Base-by-base conservation (phyloP, 2,329 filamentous ascomycete genomes). In the Fusarium fujikuroi region DNA sequence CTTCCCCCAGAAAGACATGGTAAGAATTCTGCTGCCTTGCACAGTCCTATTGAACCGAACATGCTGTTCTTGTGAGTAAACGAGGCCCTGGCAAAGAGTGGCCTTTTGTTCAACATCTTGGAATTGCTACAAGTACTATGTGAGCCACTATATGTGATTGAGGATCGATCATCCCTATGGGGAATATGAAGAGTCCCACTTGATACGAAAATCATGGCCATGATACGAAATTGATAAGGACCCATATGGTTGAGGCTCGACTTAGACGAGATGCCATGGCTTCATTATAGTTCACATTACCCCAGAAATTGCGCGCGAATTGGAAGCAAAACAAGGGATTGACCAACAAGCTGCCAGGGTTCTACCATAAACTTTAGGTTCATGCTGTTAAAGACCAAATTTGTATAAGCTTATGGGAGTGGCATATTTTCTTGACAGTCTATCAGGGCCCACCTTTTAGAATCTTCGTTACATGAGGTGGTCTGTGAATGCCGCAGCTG, bases 111-210 rank as follows among this genome's bases (percentile, higher is more conserved):
- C 4, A 15, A 2, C 30, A 52, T 36, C 6, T 9, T 28, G 25
- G 15, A 16, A 54, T n/a, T 5, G 14, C 7, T 54, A 2, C 10
- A 28, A n/a, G 25, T 3, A n/a, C 8, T 28, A 30, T 18, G 18
- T 2, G 7, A 21, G 9, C 14, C 10, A 28, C 7, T 21, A 3
- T 1, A 2, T 12, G 12, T 18, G 5, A 25, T n/a, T n/a, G 18
- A 12, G 9, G 4, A 16, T 12, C n/a, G 9, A 37, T 25, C 2
- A 25, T 37, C 5, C 19, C 7, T 1, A 25, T 3, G 23, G 12
- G 2, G 5, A 16, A 28, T 16, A 9, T 21, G 23, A 18, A 2
- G 10, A 39, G 25, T 37, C 23, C 34, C 9, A 10, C 5, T 28
- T n/a, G 10, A 28, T 54, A 40, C 50, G 50, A 54, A 54, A 54